Evolutionary conservation across 192 early-diverging fungal species (phyloP).

Genomic region (Entomortierella parvispora): DNA sequence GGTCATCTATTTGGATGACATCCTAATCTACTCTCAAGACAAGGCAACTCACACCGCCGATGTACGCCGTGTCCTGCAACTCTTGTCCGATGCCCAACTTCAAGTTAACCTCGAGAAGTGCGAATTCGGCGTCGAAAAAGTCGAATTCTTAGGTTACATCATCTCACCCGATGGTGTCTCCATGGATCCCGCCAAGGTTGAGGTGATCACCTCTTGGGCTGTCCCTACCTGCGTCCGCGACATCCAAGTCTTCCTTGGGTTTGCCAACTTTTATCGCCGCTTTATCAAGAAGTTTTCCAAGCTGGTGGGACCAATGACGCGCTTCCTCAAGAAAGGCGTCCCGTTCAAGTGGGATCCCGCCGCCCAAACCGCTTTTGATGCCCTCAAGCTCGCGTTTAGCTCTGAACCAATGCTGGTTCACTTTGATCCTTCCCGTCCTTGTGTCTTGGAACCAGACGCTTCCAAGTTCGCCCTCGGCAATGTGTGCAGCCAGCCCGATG

Average conservation of each 20-base stretch:
- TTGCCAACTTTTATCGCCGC: too few species aligned
- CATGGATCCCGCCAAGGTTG: conserved; percentile 23
- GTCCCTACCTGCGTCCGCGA: too few species aligned
- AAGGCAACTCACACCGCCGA: conserved; percentile 48
- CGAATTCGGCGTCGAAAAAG: conserved; percentile 13
- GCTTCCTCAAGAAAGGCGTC: too few species aligned
- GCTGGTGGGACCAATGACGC: too few species aligned
- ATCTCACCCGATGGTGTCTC: conserved; percentile 17
- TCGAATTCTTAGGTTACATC: conserved; percentile 31
- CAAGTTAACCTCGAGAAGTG: conserved; percentile 35
- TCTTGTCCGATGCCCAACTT: conserved; percentile 15
- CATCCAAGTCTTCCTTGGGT: too few species aligned
- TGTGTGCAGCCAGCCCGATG: conserved; percentile 43
- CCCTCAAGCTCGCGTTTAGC: conserved; percentile 33
- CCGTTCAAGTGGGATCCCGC: conserved; percentile 15
- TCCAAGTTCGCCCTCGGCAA: conserved; percentile 51
- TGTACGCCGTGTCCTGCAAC: conserved; percentile 18
- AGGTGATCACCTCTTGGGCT: background rate
- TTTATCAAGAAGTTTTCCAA: too few species aligned
- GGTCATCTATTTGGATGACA: conserved; percentile 56
- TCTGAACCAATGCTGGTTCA: conserved; percentile 46
- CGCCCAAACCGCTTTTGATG: conserved; percentile 22
- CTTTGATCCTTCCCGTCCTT: conserved; percentile 35
- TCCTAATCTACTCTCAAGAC: conserved; percentile 56
- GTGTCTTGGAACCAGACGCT: conserved; percentile 51